Base-by-base conservation (phyloP, 228 moss, liverwort and hornwort species). In the Sphagnum fallax region DNA sequence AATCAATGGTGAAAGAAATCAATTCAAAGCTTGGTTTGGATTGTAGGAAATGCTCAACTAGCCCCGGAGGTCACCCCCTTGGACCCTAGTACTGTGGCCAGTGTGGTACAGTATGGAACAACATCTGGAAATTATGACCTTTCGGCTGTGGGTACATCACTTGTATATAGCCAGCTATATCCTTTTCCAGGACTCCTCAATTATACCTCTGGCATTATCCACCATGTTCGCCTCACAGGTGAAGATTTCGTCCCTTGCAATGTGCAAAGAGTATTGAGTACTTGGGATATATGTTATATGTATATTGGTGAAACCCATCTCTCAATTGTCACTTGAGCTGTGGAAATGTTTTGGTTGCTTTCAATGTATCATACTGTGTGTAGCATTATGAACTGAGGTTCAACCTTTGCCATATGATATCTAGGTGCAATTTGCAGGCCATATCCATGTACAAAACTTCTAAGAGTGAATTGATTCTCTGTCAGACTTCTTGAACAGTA, bases 171-270 rank as follows among this genome's bases (percentile, higher is more conserved):
- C 58, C 91, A 91, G 77, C 71, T 84, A 49, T 91, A 91, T 79
- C 81, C 87, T 57, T 88, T 77, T 48, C 75, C 79, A 16, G 89
- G 84, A 52, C 79, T 91, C 52, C 76, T 82, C 65, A 87, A 91
- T 69, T 91, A 91, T 71, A 87, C 87, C n/a, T 91, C 91, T 47
- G 89, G 89, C 65, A 87, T 89, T 67, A 87, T 91, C 65, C 91
- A 89, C 67, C 91, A 81, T 67, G 87, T 84, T 67, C 79, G 75
- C 15, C 84, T 91, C 51, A 79, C 84, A 48, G 91, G 91, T 91
- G 67, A n/a, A 77, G 57, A 47, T 14, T 71, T 57, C 4, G 6
- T n/a, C 18, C 47, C 32, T 32, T 32, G 32, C 32, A 32, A 32
- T 32, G 59, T 11, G 59, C 59, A 15, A 11, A 60, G 59, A 60